A percentile compares a stretch with the other conserved stretches of the same genome.
Conservation (phyloP, 2,329 filamentous ascomycete genomes). For the Cadophora sp. region DNA sequence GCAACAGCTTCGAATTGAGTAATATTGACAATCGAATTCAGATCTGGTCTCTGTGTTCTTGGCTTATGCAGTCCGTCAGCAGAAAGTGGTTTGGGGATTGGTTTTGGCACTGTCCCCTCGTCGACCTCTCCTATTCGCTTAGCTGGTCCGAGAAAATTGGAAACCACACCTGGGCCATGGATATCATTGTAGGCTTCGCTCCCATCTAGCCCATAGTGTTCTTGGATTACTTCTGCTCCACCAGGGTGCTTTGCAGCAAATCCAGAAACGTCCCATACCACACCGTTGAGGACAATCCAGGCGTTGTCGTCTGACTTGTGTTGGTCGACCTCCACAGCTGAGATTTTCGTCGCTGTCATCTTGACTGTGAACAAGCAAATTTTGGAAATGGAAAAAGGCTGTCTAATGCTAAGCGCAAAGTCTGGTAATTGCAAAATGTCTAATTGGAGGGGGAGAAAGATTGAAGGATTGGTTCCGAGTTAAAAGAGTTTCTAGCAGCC, state of each 20-base stretch:
- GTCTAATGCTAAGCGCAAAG: neutral
- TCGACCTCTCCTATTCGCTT: conserved; percentile 15
- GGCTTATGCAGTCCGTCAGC: neutral
- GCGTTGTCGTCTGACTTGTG: conserved; percentile 47
- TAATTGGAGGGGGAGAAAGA: neutral
- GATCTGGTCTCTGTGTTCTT: neutral
- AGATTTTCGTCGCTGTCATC: conserved; percentile 5
- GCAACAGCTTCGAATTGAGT: conserved; percentile 59
- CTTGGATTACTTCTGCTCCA: conserved; percentile 55
- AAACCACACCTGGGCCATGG: conserved; percentile 15
- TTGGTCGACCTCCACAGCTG: conserved; percentile 14
- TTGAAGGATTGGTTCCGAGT: neutral
- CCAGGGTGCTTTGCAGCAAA: conserved; percentile 68
- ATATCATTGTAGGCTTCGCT: conserved; percentile 54
- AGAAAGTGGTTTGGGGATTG: neutral
- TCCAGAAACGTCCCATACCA: conserved; percentile 69
- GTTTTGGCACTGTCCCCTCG: conserved; percentile 1
- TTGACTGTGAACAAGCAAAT: neutral
- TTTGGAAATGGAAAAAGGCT: neutral
- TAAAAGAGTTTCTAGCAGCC: neutral
- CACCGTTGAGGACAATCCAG: conserved; percentile 73
- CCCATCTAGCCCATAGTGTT: conserved; percentile 58
- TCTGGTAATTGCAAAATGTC: neutral
- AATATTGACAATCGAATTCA: conserved; percentile 14
- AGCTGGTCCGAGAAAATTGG: conserved; percentile 3